Evolutionary conservation across 140 eudicot genomes (phyloP).

Genomic region (Stevia rebaudiana): DNA sequence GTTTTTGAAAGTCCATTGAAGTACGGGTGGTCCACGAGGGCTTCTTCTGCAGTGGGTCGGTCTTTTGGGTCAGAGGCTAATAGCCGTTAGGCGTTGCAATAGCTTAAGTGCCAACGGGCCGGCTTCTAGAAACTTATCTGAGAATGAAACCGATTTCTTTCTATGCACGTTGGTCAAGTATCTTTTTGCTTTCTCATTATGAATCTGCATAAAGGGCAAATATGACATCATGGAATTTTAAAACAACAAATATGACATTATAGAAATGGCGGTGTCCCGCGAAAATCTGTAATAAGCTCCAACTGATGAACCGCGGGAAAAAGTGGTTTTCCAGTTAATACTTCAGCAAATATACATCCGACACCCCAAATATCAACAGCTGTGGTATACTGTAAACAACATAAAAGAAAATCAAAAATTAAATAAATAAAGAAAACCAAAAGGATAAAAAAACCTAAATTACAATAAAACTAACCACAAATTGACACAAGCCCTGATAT

Average conservation of each 20-base stretch:
- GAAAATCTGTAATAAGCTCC: conserved; percentile 82
- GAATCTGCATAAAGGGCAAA: conserved; percentile 38
- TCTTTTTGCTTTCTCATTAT: conserved; percentile 83
- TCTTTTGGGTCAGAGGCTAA: conserved; percentile 87
- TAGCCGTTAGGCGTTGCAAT: conserved; percentile 54
- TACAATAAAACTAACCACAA: no score
- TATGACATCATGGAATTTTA: no score
- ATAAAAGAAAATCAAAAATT: neutral
- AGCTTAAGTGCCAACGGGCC: conserved; percentile 74
- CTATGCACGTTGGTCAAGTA: conserved; percentile 71
- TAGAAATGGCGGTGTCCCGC: conserved; percentile 86
- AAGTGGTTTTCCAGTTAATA: conserved; percentile 74
- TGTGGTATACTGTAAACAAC: conserved; percentile 66
- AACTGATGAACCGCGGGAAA: conserved; percentile 92
- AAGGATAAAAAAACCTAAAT: no score
- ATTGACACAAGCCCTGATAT: no score
- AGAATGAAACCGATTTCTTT: conserved; percentile 62
- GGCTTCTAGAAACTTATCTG: conserved; percentile 61
- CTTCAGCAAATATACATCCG: conserved; percentile 93
- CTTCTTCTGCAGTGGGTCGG: conserved; percentile 89
- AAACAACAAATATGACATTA: conserved; percentile 35
- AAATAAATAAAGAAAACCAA: neutral
- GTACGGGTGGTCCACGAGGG: conserved; percentile 83
- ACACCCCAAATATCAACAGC: conserved; percentile 93
- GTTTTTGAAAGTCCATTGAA: conserved; percentile 80